Conservation (phyloP, 1,284 basidiomycete species). For the Mrakiaceae sp. region DNA sequence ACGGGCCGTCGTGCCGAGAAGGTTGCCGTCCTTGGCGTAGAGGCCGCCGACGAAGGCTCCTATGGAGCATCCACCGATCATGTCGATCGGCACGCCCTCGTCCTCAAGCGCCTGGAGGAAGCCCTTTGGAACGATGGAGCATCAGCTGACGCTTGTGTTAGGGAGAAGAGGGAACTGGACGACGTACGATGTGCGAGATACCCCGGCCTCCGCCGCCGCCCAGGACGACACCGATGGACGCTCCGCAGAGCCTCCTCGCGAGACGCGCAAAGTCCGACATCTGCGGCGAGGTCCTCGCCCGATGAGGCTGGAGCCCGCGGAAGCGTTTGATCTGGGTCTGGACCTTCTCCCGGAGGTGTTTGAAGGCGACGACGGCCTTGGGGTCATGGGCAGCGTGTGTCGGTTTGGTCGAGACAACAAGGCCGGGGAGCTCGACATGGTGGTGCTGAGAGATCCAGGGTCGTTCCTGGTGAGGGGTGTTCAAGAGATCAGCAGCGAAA, state of each 20-base stretch:
- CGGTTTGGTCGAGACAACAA: constrained; percentile 49
- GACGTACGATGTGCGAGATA: constrained; percentile 72
- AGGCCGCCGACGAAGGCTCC: constrained; percentile 90
- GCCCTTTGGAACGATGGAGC: constrained; percentile 42
- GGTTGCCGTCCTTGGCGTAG: constrained; percentile 68
- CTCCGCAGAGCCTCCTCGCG: constrained; percentile 81
- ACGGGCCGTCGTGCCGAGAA: constrained; percentile 4
- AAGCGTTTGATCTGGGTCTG: constrained; percentile 82
- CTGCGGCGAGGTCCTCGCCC: constrained; percentile 64
- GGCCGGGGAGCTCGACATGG: constrained; percentile 49
- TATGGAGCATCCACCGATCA: constrained; percentile 77
- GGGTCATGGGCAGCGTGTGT: constrained; percentile 56
- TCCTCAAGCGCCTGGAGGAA: constrained; percentile 86
- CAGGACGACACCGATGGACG: constrained; percentile 84
- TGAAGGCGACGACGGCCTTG: constrained; percentile 69
- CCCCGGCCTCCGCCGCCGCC: constrained; percentile 94
- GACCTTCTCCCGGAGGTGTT: constrained; percentile 71
- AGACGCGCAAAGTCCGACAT: constrained; percentile 87
- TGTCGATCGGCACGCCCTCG: constrained; percentile 83
- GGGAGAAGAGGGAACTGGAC: not conserved
- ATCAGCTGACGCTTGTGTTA: too few relatives aligned
- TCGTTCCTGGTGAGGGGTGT: constrained; percentile 48
- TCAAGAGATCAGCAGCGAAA: constrained; percentile 10
- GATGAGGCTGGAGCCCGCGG: constrained; percentile 53
- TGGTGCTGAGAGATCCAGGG: constrained; percentile 91